Conservation (phyloP, 2,329 filamentous ascomycete species). For the Penicillium glabrum region DNA sequence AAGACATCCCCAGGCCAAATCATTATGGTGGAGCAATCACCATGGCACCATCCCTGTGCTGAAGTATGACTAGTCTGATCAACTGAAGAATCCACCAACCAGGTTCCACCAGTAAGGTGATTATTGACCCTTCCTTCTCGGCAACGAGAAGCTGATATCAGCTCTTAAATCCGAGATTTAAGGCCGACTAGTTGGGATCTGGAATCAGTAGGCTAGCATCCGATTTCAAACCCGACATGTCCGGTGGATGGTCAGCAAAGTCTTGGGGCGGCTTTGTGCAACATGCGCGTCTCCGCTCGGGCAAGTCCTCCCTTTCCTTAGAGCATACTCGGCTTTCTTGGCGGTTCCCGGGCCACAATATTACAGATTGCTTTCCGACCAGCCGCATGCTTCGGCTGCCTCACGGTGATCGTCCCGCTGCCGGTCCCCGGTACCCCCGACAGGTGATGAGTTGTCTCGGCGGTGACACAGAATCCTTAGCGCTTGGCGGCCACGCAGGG, state of each 20-base stretch:
- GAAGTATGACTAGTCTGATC: neutral
- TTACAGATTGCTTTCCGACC: slow-evolving; percentile 15
- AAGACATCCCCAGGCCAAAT: slow-evolving; percentile 8
- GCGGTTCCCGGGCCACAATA: slow-evolving; percentile 14
- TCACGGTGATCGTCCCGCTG: slow-evolving; percentile 18
- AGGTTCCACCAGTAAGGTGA: neutral
- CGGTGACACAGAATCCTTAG: slow-evolving; percentile 30
- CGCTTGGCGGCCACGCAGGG: slow-evolving; percentile 34
- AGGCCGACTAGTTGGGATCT: neutral
- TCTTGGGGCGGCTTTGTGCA: slow-evolving; percentile 10
- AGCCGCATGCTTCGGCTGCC: slow-evolving; percentile 13
- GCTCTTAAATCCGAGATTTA: neutral
- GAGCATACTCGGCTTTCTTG: slow-evolving; percentile 22
- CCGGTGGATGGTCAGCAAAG: slow-evolving; percentile 3
- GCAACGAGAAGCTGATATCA: neutral
- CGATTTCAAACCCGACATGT: slow-evolving; percentile 13
- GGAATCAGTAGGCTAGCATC: slow-evolving; percentile 1
- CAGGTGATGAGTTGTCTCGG: slow-evolving; percentile 1
- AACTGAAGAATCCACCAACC: neutral
- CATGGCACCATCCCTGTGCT: slow-evolving; percentile 3
- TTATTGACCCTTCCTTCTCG: neutral
- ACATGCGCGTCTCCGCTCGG: slow-evolving; percentile 16
- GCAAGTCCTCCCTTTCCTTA: slow-evolving; percentile 9
- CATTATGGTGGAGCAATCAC: slow-evolving; percentile 13
- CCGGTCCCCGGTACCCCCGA: slow-evolving; percentile 5